phyloP scores from a whole-genome alignment of 1,284 basidiomycete species.

The Trichosporon asahii region DNA sequence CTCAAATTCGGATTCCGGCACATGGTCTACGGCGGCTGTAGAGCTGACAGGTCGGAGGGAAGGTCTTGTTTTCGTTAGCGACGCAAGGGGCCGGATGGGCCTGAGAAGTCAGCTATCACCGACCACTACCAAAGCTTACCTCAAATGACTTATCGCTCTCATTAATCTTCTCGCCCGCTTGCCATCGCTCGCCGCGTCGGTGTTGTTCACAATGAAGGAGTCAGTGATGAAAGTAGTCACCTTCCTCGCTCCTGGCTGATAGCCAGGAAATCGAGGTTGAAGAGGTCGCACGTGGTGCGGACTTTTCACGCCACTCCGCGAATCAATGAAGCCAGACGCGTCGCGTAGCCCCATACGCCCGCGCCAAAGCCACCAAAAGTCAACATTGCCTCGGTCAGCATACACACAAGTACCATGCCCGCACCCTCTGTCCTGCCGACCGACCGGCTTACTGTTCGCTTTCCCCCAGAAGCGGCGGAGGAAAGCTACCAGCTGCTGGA shows the following conservation, averaged over 20 bases:
- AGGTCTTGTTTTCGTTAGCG: neutral
- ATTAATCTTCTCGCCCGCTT: slow-evolving; percentile 1
- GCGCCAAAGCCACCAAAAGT: neutral
- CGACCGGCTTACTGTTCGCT: slow-evolving; percentile 28
- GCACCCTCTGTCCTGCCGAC: slow-evolving; percentile 19
- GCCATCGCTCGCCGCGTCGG: neutral
- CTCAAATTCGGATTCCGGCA: too few species aligned
- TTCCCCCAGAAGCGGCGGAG: slow-evolving; percentile 24
- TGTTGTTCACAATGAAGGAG: neutral
- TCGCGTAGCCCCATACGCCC: slow-evolving; percentile 2
- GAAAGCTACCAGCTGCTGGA: slow-evolving; percentile 51
- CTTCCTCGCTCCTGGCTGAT: neutral
- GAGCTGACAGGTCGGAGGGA: neutral
- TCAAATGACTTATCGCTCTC: slow-evolving; percentile 6
- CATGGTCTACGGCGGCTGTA: neutral
- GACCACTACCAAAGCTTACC: too few species aligned
- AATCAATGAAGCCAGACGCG: neutral
- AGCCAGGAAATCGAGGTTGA: neutral
- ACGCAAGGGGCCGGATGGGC: slow-evolving; percentile 5
- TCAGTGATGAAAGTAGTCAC: neutral
- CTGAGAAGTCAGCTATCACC: neutral
- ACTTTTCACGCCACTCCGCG: neutral
- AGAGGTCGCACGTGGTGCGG: neutral
- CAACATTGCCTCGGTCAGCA: neutral
- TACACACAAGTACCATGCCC: neutral